phyloP scores from a whole-genome alignment of 805 yeast species.

The Zygosaccharomyces bailii region DNA sequence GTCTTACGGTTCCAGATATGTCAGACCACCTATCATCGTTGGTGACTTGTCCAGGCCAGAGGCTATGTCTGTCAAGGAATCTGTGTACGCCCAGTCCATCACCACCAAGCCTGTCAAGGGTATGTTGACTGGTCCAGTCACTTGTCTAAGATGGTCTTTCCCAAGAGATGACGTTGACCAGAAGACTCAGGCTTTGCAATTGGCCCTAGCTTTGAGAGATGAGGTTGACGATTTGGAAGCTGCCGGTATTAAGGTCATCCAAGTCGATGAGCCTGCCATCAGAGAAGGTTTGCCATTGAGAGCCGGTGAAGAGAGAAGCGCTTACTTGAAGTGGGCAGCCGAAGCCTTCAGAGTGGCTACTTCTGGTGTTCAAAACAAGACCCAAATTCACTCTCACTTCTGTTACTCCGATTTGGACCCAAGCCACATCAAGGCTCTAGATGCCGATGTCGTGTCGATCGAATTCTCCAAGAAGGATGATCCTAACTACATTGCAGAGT shows the following conservation, averaged over 20 bases:
- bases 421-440: conserved; percentile 98
- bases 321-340: conserved; percentile 98
- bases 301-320: conserved; percentile 94
- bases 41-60: conserved; percentile 99
- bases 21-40: conserved; percentile 98
- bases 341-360: conserved; percentile 99
- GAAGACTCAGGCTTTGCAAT: conserved; percentile 92
- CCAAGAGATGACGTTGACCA: conserved; percentile 98
- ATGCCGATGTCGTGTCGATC: conserved; percentile 98
- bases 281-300: conserved; percentile 99
- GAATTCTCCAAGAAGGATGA: conserved; percentile 99
- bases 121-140: conserved; percentile 99
- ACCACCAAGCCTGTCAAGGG: conserved; percentile 97
- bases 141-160: conserved; percentile 99
- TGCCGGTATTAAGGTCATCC: conserved; percentile 96
- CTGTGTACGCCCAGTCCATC: conserved; percentile 96
- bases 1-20: conserved; percentile 99
- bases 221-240: conserved; percentile 98
- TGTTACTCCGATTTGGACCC: conserved; percentile 99
- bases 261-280: conserved; percentile 99
- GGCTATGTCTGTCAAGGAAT: conserved; percentile 98
- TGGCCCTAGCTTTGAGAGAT: conserved; percentile 96
- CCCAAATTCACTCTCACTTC: conserved; percentile 99
- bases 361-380: conserved; percentile 90
- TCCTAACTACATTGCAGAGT: conserved; percentile 96